Percentiles rank a stretch among this genome's conserved stretches.
Conservation (phyloP, 257 asterid species). For the Solanum piurae region DNA sequence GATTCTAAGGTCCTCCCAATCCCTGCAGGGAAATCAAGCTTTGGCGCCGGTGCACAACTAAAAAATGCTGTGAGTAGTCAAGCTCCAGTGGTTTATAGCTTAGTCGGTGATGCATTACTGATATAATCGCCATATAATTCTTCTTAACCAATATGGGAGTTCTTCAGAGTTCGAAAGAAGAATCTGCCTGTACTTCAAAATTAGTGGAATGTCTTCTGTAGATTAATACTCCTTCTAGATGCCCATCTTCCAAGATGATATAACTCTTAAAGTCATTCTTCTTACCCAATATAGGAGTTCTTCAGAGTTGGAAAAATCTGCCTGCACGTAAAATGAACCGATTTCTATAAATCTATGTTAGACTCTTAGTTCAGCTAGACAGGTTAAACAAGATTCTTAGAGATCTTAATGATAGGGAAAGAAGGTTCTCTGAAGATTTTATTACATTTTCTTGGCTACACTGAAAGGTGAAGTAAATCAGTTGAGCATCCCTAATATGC, state of each 20-base stretch:
- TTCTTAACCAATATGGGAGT: neutral
- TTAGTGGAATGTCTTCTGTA: neutral
- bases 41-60: conserved; percentile 80
- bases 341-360: neutral
- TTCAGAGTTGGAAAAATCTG: neutral
- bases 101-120: neutral
- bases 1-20: conserved; percentile 76
- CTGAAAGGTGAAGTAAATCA: neutral
- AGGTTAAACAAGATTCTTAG: neutral
- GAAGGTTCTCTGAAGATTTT: neutral
- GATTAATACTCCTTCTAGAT: neutral
- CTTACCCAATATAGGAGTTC: neutral
- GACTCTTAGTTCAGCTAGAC: neutral
- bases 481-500: neutral
- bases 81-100: neutral
- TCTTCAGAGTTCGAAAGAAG: neutral
- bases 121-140: neutral
- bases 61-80: conserved; percentile 70
- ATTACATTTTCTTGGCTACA: neutral
- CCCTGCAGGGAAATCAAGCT: conserved; percentile 74
- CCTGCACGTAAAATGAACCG: neutral
- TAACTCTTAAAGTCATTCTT: neutral
- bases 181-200: neutral
- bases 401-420: neutral
- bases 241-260: neutral